Conservation (phyloP, 2,329 filamentous ascomycete species). For the Chrysosporium queenslandicum region DNA sequence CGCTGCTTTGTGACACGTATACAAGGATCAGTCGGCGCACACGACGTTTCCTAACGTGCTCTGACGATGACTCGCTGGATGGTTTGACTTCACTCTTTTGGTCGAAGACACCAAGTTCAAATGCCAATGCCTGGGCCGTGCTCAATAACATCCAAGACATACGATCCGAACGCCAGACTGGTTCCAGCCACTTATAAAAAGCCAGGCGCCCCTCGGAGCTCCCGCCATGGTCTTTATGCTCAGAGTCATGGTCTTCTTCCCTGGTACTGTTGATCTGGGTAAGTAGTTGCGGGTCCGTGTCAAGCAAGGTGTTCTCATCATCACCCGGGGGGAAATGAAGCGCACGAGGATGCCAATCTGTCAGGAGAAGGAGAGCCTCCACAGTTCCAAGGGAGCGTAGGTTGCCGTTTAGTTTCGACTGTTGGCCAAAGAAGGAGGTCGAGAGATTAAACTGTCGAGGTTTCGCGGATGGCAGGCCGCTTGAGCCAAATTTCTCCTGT, state of each 20-base stretch:
- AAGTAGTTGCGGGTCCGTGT: slow-evolving; percentile 63
- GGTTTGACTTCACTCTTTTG: slow-evolving; percentile 63
- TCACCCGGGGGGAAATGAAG: slow-evolving; percentile 77
- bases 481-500: slow-evolving; percentile 87
- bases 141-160: slow-evolving; percentile 98
- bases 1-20: slow-evolving; percentile 88
- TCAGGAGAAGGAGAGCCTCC: slow-evolving; percentile 85
- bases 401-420: slow-evolving; percentile 49
- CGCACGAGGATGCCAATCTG: slow-evolving; percentile 92
- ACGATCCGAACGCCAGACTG: slow-evolving; percentile 84
- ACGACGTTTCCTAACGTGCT: slow-evolving; percentile 70
- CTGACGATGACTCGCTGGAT: slow-evolving; percentile 41
- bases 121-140: slow-evolving; percentile 78
- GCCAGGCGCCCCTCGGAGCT: slow-evolving; percentile 69
- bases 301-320: slow-evolving; percentile 53
- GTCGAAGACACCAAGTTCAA: slow-evolving; percentile 93
- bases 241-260: slow-evolving; percentile 33
- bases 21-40: slow-evolving; percentile 80
- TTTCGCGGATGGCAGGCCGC: slow-evolving; percentile 64
- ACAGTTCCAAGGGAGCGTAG: slow-evolving; percentile 85
- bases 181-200: slow-evolving; percentile 89
- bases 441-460: slow-evolving; percentile 14
- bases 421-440: slow-evolving; percentile 9
- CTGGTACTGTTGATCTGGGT: slow-evolving; percentile 49
- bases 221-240: slow-evolving; percentile 41